Base-by-base conservation (phyloP, 139 green algal genomes). In the Chlamydomonas eustigma region DNA sequence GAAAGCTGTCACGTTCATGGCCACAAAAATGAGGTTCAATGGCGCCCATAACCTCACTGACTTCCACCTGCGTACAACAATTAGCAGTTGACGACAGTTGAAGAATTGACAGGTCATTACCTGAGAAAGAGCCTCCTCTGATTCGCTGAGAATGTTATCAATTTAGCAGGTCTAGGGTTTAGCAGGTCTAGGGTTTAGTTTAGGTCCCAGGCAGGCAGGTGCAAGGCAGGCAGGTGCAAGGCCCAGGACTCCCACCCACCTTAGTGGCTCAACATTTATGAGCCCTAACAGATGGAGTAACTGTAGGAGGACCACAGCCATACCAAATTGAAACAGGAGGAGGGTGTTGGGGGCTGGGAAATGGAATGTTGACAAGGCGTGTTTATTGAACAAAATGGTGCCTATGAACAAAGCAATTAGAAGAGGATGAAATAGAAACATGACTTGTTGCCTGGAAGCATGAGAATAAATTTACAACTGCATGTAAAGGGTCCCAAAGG, bases 21-120 rank as follows among this genome's bases (percentile, higher is more conserved):
- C 85, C 30, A 98, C 94, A 79, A 98, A 98, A 18, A 98, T 91
- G 34, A 96, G 12, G 78, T 98, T 98, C 18, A 97, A 90, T 1
- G 94, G 94, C 36, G 94, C 67, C 94, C 94, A 97, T 0, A 86
- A 38, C 51, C 72, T 79, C 1, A 86, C 77, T 0, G 81, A 37
- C 4, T 84, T 64, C 79, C 66, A 77, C 4, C 76, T 64, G 51
- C 78, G 66, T 18, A 58, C 44, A 58, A 58, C 18, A 18, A 58
- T 58, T 18, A 18, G 18, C 18, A 28, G 44, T 58, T 58, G 44
- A 58, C 44, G 44, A 12, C 44, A 58, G 44, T 58, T 58, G 18
- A 58, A 58, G 44, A 58, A 58, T 28, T 58, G 18, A 28, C 44
- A 28, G 12, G 44, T 58, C 18, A 12, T 58, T 58, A 58, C 44